Evolutionary conservation across 345 rosid species (phyloP), one percentile per base, ranked within the genome.

Genomic region (Aquilaria yunnanensis): DNA sequence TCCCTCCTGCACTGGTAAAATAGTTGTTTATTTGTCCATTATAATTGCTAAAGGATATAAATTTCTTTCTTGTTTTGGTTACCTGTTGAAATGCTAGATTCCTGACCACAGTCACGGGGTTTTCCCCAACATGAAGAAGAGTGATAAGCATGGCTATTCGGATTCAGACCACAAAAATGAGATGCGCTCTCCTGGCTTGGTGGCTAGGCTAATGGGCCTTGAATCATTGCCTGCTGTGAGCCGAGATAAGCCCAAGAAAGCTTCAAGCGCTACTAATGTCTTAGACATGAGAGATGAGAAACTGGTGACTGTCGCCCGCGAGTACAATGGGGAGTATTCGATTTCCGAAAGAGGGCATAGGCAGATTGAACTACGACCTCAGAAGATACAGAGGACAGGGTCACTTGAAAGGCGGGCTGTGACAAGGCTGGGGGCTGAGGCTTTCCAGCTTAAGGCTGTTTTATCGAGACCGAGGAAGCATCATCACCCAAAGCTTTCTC

Each of bases 171-270:
- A 64, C 48, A 86, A 80, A 80, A 84, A 74, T 58, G 97, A 85
- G 59, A 85, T 85, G 90, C 69, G 70, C 68, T 46, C 88, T 64
- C 96, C 96, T 2, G 68, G 95, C 70, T 75, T 94, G 76, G 96
- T 94, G 62, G 99, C 96, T 47, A 86, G 89, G 84, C 80, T 94
- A 33, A 94, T 94, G 99, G 99, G 99, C 9, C 95, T 94, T 63
- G 98, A 93, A 34, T 84, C 96, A 45, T 68, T 90, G 73, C 98
- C 98, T 0, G 69, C 87, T 34, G 74, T 52, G 32, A 72, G 66
- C 9, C 71, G 75, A 72, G 90, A 90, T 54, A 86, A 86, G 76
- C 78, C 72, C 23, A 85, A 77, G 72, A 83, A 83, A 61, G 57
- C 70, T 60, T 69, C 62, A 1, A 30, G 70, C 46, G n/a, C 72